Evolutionary conservation across 2,329 filamentous ascomycete genomes (phyloP).

Genomic region (Pseudogymnoascus sp.): DNA sequence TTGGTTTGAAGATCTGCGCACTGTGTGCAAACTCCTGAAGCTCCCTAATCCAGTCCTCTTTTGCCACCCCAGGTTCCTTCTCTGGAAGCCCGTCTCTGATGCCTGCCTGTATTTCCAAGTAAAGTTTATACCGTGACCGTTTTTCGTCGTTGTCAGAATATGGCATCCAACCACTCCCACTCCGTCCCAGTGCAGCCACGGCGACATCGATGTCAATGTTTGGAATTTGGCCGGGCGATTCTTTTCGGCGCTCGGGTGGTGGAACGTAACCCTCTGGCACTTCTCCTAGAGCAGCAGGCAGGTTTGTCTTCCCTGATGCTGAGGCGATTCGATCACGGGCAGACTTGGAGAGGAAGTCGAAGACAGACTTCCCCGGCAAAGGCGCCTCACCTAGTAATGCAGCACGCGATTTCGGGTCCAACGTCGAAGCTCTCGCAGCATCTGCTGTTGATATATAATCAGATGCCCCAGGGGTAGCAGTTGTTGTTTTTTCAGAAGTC

Average conservation of each 20-base stretch:
- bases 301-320: slow-evolving; percentile 64
- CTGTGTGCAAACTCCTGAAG: slow-evolving; percentile 64
- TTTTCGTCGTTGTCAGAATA: slow-evolving; percentile 79
- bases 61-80: slow-evolving; percentile 34
- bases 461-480: slow-evolving; percentile 26
- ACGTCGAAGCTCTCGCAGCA: slow-evolving; percentile 64
- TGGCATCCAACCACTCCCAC: slow-evolving; percentile 62
- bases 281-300: slow-evolving; percentile 73
- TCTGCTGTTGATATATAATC: slow-evolving; percentile 62
- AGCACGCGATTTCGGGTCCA: slow-evolving; percentile 70
- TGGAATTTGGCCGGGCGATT: slow-evolving; percentile 52
- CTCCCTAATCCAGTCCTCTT: slow-evolving; percentile 73
- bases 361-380: slow-evolving; percentile 87
- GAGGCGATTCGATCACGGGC: slow-evolving; percentile 68
- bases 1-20: slow-evolving; percentile 78
- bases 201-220: slow-evolving; percentile 59
- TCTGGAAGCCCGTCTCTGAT: slow-evolving; percentile 50
- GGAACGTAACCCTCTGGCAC: slow-evolving; percentile 56
- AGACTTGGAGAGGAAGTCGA: slow-evolving; percentile 78
- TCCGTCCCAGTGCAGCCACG: slow-evolving; percentile 58
- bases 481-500: slow-evolving; percentile 51
- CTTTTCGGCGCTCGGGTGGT: slow-evolving; percentile 54
- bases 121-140: slow-evolving; percentile 68
- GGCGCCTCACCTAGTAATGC: slow-evolving; percentile 71
- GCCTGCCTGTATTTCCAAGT: slow-evolving; percentile 69